Base-by-base conservation (phyloP, 2,329 filamentous ascomycete genomes). In the Scolecobasidium constrictum region DNA sequence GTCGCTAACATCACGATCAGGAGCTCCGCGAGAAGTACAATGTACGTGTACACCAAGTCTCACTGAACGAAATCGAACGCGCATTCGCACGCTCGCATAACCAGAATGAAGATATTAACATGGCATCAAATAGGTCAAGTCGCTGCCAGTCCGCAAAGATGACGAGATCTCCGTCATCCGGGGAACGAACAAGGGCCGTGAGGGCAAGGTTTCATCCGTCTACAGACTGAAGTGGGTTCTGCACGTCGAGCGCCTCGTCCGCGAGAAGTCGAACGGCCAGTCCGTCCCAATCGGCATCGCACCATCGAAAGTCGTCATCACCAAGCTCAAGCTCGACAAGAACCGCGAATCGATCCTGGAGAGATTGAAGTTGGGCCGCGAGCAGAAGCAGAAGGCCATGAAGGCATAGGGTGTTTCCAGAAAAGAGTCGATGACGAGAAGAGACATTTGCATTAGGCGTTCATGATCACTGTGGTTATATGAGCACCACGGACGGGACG, bases 1-100 rank as follows among this genome's bases (percentile, higher is more conserved):
- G 61, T 52, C 61, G 59, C 59, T 62, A 31, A 31, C 26, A 31
- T n/a, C n/a, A n/a, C n/a, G n/a, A n/a, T 15, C 35, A 94, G 78
- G 92, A 98, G 76, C 81, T 98, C 66, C 83, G 87, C 66, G 88
- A 94, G 73, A 92, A 98, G 81, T 85, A 98, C 84, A 94, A 94
- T 71, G 92, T 95, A 77, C 56, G 83, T 31, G 9, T 7, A 31
- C 9, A 31, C 35, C 12, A 12, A 37, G 35, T 13, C 3, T 37
- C 18, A 17, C 17, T 3, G n/a, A n/a, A n/a, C n/a, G n/a, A n/a
- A n/a, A n/a, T n/a, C n/a, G n/a, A n/a, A n/a, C n/a, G n/a, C n/a
- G n/a, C n/a, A n/a, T n/a, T n/a, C n/a, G n/a, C n/a, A n/a, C n/a
- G n/a, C n/a, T n/a, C n/a, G n/a, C 26, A 9, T 7, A 9, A 31